These are phyloP conservation scores for Auricularia sp. DNA, from an alignment of 768 basidiomycete genomes.

Conservation along the genomic window DNA sequence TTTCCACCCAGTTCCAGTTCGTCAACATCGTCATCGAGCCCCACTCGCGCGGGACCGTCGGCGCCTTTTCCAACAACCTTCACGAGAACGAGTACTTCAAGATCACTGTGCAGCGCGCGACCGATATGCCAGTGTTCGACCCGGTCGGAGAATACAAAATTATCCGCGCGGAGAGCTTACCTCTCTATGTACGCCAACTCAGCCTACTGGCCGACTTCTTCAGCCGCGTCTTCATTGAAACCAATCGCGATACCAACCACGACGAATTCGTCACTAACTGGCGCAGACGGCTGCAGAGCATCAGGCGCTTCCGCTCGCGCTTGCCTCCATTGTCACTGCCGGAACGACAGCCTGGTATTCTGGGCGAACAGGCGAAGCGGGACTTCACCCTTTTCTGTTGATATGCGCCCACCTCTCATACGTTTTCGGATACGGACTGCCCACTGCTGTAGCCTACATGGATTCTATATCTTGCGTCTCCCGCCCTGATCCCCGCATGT, in stretches of 20 bases:
- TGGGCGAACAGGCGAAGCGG: neutral
- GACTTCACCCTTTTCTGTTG: neutral
- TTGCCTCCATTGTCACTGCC: neutral
- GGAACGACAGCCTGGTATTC: neutral
- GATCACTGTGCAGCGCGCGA: conserved; percentile 78
- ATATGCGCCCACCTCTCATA: neutral
- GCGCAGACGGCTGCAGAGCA: conserved; percentile 68
- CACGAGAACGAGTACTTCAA: conserved; percentile 96
- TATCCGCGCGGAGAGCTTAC: conserved; percentile 78
- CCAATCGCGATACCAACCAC: conserved; percentile 55
- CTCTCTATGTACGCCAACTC: conserved; percentile 80
- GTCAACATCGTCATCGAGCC: conserved; percentile 96
- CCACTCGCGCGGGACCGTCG: conserved; percentile 72
- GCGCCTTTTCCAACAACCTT: conserved; percentile 71
- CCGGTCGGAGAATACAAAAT: conserved; percentile 92
- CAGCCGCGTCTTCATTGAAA: conserved; percentile 69
- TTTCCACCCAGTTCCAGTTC: conserved; percentile 90
- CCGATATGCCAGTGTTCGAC: conserved; percentile 87
- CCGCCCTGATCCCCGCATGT: neutral
- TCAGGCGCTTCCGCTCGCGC: conserved; percentile 48
- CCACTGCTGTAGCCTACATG: neutral
- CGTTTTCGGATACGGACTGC: neutral
- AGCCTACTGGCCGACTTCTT: conserved; percentile 86
- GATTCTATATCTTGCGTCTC: neutral
- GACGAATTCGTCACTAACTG: conserved; percentile 85